Evolutionary conservation across 805 yeast species (phyloP).

Genomic region (Wickerhamomyces subpelliculosus): DNA sequence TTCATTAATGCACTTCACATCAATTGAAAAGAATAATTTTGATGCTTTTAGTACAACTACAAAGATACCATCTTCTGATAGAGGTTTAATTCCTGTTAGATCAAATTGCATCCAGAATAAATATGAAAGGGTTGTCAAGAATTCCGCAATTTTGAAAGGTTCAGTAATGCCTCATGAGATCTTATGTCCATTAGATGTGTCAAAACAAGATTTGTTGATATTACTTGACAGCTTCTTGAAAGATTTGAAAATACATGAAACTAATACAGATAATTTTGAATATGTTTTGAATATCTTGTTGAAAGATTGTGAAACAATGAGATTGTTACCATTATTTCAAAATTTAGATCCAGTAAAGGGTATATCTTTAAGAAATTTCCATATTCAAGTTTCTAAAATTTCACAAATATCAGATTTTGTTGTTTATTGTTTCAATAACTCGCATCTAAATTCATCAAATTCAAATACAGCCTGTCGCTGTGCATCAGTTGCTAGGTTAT

Average conservation of each 20-base stretch:
- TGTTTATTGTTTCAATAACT: conserved; percentile 57
- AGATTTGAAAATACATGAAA: conserved; percentile 15
- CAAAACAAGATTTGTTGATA: conserved; percentile 27
- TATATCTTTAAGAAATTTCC: conserved; percentile 75
- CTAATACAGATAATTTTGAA: conserved; percentile 2
- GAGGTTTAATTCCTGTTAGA: conserved; percentile 20
- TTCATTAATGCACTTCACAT: conserved; percentile 15
- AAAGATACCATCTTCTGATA: conserved; percentile 14
- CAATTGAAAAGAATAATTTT: conserved; percentile 16
- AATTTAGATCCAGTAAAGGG: conserved; percentile 66
- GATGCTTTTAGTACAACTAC: conserved; percentile 9
- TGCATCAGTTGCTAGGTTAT: conserved; percentile 30
- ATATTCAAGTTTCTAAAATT: conserved; percentile 76
- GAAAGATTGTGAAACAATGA: conserved; percentile 22
- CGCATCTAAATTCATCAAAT: conserved; percentile 21
- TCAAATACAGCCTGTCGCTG: conserved; percentile 27
- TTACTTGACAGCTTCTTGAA: conserved; percentile 14
- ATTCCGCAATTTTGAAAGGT: conserved; percentile 44
- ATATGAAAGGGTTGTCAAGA: conserved; percentile 21
- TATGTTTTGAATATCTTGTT: conserved; percentile 11
- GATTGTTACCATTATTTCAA: conserved; percentile 44
- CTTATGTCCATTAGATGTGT: conserved; percentile 40
- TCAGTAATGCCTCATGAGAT: conserved; percentile 49
- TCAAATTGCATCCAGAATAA: conserved; percentile 23
- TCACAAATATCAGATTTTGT: conserved; percentile 69